phyloP scores from a whole-genome alignment of 352 stramenopile genomes.

The Globisporangium spinosum region DNA sequence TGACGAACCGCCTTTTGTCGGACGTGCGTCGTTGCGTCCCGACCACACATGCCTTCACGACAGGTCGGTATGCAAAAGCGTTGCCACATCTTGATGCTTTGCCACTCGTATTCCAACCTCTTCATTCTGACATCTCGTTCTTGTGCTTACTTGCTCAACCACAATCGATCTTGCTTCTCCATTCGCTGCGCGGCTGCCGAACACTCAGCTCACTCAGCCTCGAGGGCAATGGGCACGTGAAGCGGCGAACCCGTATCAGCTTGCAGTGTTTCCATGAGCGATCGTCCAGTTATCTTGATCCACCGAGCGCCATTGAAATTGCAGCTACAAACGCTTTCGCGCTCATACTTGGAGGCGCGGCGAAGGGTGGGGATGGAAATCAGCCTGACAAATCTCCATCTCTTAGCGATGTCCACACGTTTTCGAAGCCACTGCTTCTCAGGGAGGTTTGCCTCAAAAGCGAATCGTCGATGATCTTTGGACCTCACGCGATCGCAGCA shows the following conservation, averaged over 20 bases:
- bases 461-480: constrained; percentile 47
- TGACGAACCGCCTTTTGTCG: constrained; percentile 35
- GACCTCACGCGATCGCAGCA: constrained; percentile 39
- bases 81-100: too few species aligned
- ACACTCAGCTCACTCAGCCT: constrained; percentile 59
- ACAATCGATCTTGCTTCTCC: constrained; percentile 54
- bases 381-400: not conserved
- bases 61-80: constrained; percentile 35
- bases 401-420: not conserved
- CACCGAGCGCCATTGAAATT: constrained; percentile 31
- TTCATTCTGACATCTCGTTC: not conserved
- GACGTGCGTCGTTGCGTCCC: constrained; percentile 43
- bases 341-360: constrained; percentile 33
- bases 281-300: constrained; percentile 3
- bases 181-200: constrained; percentile 51
- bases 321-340: constrained; percentile 40
- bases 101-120: not conserved
- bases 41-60: constrained; percentile 56
- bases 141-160: not conserved
- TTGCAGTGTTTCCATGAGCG: constrained; percentile 11
- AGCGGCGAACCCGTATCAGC: constrained; percentile 25
- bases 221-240: constrained; percentile 61
- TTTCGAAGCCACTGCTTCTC: constrained; percentile 33
- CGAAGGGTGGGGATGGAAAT: too few species aligned
- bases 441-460: constrained; percentile 61